phyloP scores from a whole-genome alignment of 2,329 filamentous ascomycete genomes.

The Penicillium sp. region DNA sequence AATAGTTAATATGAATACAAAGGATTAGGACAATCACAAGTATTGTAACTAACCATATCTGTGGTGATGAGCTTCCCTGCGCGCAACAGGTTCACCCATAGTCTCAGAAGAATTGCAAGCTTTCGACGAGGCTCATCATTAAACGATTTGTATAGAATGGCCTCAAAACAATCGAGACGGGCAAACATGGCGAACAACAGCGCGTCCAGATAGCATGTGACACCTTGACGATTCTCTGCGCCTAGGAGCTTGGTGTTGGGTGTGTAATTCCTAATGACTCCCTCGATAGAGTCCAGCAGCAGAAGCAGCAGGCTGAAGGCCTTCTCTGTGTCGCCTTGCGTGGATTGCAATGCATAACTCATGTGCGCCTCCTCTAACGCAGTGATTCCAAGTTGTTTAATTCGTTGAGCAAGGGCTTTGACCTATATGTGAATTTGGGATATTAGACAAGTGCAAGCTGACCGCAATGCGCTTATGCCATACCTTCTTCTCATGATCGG shows the following conservation, averaged over 20 bases:
- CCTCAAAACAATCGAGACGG: slow-evolving; percentile 79
- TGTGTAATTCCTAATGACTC: slow-evolving; percentile 66
- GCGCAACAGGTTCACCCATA: slow-evolving; percentile 90
- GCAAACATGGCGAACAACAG: slow-evolving; percentile 94
- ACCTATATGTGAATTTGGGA: slow-evolving; percentile 31
- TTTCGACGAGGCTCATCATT: slow-evolving; percentile 63
- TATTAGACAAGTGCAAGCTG: slow-evolving; percentile 9
- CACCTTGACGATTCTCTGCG: slow-evolving; percentile 72
- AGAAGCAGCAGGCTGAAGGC: slow-evolving; percentile 69
- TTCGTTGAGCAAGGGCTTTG: slow-evolving; percentile 45
- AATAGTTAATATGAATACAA: slow-evolving; percentile 9
- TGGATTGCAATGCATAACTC: slow-evolving; percentile 53
- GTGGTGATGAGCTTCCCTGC: slow-evolving; percentile 74
- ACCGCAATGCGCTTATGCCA: neutral
- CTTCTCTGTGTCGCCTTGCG: slow-evolving; percentile 61
- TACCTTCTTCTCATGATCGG: slow-evolving; percentile 32
- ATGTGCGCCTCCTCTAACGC: slow-evolving; percentile 55
- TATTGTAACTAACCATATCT: slow-evolving; percentile 56
- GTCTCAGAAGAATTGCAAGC: slow-evolving; percentile 65
- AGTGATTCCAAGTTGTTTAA: slow-evolving; percentile 48
- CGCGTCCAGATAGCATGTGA: slow-evolving; percentile 92
- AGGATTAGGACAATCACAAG: neutral
- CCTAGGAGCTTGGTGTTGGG: slow-evolving; percentile 65
- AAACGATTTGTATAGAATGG: slow-evolving; percentile 74
- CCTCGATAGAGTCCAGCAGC: slow-evolving; percentile 71